These are phyloP conservation scores for Starmera amethionina DNA, from an alignment of 805 yeast species.

Conservation along the genomic window DNA sequence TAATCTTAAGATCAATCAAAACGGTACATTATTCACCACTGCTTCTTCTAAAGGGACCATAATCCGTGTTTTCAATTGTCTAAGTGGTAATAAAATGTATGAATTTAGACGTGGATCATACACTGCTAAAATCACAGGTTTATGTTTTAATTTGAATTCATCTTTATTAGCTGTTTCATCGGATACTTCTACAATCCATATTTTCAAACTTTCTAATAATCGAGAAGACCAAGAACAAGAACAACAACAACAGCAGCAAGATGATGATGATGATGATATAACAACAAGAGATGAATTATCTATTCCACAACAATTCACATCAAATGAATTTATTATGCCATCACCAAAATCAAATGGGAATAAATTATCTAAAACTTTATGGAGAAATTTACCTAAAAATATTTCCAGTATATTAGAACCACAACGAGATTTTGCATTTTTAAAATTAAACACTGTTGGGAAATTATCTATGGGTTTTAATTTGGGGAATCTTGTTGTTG, in stretches of 20 bases:
- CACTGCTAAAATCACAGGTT: conserved; percentile 41
- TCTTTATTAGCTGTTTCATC: conserved; percentile 46
- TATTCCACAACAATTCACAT: conserved; percentile 5
- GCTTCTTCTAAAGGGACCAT: conserved; percentile 89
- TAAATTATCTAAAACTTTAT: conserved; percentile 1
- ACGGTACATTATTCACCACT: conserved; percentile 77
- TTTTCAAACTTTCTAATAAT: conserved; percentile 33
- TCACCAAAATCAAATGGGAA: conserved; percentile 15
- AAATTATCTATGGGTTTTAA: conserved; percentile 20
- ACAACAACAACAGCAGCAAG: neutral
- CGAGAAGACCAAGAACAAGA: neutral
- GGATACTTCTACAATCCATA: conserved; percentile 56
- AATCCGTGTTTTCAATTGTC: conserved; percentile 67
- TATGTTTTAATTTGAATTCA: conserved; percentile 42
- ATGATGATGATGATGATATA: conserved; percentile 1
- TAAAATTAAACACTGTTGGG: conserved; percentile 26
- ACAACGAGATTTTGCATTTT: conserved; percentile 52
- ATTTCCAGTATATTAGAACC: conserved; percentile 51
- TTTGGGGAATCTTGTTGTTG: conserved; percentile 32
- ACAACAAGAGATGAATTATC: conserved; percentile 5
- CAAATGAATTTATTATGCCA: neutral
- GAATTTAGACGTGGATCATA: conserved; percentile 81
- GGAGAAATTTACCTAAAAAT: conserved; percentile 18
- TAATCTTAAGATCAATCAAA: conserved; percentile 54
- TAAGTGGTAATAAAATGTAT: conserved; percentile 40